phyloP scores from a whole-genome alignment of 2,329 filamentous ascomycete species.

The Trichoderma atrobrunneum region DNA sequence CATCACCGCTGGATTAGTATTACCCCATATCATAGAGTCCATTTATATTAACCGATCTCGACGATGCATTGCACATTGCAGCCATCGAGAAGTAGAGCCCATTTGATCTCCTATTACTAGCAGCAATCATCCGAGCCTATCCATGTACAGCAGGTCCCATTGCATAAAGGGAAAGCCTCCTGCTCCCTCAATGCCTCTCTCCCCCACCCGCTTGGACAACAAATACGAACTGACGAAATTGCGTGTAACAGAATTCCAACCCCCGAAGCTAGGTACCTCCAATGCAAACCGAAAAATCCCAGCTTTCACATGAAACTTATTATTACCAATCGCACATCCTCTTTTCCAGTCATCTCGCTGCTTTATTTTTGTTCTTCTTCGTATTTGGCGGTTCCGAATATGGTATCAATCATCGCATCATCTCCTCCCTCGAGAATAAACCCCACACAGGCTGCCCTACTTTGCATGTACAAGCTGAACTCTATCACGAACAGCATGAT shows the following conservation, averaged over 20 bases:
- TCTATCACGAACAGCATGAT: not conserved
- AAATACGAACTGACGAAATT: conserved; percentile 5
- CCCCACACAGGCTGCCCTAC: not conserved
- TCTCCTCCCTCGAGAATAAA: not conserved
- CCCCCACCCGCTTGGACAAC: not conserved
- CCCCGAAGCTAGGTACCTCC: not conserved
- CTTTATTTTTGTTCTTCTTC: not conserved
- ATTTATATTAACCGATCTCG: not conserved
- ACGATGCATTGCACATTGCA: not conserved
- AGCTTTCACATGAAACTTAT: not conserved
- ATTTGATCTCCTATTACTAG: not conserved
- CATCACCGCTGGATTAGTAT: not conserved
- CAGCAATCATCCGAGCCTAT: not conserved
- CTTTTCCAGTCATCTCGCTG: not conserved
- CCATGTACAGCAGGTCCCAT: not conserved
- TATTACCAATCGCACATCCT: not conserved
- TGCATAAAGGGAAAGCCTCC: not conserved
- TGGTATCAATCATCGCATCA: not conserved
- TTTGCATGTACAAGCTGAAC: not conserved
- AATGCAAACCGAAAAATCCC: not conserved
- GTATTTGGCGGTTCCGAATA: not conserved
- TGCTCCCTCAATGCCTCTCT: not conserved
- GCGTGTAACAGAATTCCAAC: not conserved
- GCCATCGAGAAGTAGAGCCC: not conserved
- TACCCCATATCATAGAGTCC: not conserved